Conservation (phyloP, 805 yeast genomes). For the Saturnispora zaruensis region DNA sequence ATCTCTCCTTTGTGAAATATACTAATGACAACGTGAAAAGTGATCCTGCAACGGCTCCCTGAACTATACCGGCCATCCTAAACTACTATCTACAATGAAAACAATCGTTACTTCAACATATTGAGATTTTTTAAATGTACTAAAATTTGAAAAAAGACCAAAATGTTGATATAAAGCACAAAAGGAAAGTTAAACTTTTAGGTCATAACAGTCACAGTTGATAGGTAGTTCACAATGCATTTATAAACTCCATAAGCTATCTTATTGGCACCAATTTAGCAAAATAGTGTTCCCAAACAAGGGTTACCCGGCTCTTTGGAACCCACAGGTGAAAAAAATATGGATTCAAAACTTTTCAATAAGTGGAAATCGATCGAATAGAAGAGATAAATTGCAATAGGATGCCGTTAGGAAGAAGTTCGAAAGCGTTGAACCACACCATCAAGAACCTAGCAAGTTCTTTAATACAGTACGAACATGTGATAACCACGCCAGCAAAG, state of each 20-base stretch:
- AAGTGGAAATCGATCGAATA: background rate
- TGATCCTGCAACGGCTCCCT: slow-evolving; percentile 53
- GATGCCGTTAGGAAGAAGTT: slow-evolving; percentile 34
- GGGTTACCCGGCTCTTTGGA: slow-evolving; percentile 4
- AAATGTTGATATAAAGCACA: too few species aligned
- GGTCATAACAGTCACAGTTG: too few species aligned
- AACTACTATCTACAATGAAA: background rate
- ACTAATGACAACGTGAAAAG: slow-evolving; percentile 55
- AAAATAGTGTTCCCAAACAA: background rate
- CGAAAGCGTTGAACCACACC: slow-evolving; percentile 46
- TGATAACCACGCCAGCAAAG: slow-evolving; percentile 65
- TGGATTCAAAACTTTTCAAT: background rate
- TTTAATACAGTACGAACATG: slow-evolving; percentile 59
- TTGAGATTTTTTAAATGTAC: background rate
- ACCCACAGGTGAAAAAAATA: background rate
- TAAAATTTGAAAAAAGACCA: background rate
- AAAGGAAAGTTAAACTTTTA: too few species aligned
- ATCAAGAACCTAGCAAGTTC: slow-evolving; percentile 60
- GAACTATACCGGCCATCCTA: slow-evolving; percentile 37
- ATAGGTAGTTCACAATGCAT: too few species aligned
- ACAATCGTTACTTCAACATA: background rate
- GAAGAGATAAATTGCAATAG: background rate
- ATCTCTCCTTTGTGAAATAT: slow-evolving; percentile 51
- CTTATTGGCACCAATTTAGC: too few species aligned
- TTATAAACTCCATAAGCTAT: too few species aligned